Evolutionary conservation across 257 asterid species (phyloP).

Genomic region (Solanum chmielewskii): DNA sequence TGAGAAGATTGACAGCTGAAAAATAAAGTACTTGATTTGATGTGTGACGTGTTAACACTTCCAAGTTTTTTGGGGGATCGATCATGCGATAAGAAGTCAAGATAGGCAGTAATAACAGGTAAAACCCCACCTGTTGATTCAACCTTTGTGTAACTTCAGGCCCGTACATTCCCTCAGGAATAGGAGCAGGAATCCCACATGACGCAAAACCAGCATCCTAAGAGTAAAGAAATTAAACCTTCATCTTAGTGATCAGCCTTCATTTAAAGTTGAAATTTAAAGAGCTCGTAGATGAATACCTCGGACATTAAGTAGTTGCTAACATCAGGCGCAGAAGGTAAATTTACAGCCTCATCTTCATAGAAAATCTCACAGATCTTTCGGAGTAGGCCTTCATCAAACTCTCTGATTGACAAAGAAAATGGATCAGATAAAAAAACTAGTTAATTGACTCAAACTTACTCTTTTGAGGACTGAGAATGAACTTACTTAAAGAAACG

Average conservation of each 20-base stretch:
- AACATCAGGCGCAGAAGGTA: slow-evolving; percentile 87
- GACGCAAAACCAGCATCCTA: slow-evolving; percentile 62
- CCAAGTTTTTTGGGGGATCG: not conserved
- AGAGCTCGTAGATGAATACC: slow-evolving; percentile 25
- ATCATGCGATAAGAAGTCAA: not conserved
- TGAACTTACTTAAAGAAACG: slow-evolving; percentile 81
- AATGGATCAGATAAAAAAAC: not conserved
- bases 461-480: not conserved
- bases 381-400: slow-evolving; percentile 59
- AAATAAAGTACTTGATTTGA: not conserved
- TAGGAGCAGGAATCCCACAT: slow-evolving; percentile 56
- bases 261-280: not conserved
- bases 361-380: slow-evolving; percentile 63
- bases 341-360: slow-evolving; percentile 70
- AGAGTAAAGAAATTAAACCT: not conserved
- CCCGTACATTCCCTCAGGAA: slow-evolving; percentile 74
- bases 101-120: not conserved
- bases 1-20: not conserved
- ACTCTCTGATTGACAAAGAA: slow-evolving; percentile 49
- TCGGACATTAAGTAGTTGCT: slow-evolving; percentile 89
- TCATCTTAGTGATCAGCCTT: slow-evolving; percentile 5
- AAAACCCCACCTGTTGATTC: slow-evolving; percentile 33
- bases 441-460: not conserved
- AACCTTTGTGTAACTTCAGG: slow-evolving; percentile 63
- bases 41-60: not conserved